Base-by-base conservation (phyloP, 495 filamentous ascomycete species). In the Acidiella bohemica region DNA sequence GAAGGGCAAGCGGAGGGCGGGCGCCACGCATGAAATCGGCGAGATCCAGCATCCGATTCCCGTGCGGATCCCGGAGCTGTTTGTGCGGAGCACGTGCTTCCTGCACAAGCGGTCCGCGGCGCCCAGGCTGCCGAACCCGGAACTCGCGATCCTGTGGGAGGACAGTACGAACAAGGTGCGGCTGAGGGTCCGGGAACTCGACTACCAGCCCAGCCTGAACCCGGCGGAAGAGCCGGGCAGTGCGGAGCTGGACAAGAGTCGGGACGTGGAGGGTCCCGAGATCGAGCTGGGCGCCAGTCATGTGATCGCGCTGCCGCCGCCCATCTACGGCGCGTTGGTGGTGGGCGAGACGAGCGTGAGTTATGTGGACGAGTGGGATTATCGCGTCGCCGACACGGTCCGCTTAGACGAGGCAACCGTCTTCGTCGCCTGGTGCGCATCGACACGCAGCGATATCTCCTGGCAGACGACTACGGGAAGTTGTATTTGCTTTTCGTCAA, bases 391-490 rank as follows among this genome's bases (percentile, higher is more conserved):
- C 16, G 62, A 71, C 1, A 71, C 76, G 16, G 64, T 74, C 0
- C 53, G 65, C 2, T 60, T 97, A 3, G 65, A 75, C 2, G 77
- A 88, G 40, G 67, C 82, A 0, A 82, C 76, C 2, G 74, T 88
- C 25, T 95, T 90, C 48, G 79, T 86, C 20, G 73, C 84, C 12
- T 99, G 92, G 92, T 78, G 78, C 50, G 73, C 76, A 47, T 92
- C 19, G 80, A 93, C 50, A 73, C 71, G 20, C 76, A 78, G 33
- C 68, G 80, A 42, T 96, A 82, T 67, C 64, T 94, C 13, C 59
- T 99, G 10, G 86, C 81, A 6, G 90, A 99, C 58, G 84, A 94
- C 41, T 92, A 84, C 49, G 90, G 88, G 26, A 71, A 66, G 14
- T 54, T 99, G 24, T 83, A 84, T 53, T 63, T 94, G 18, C 61